Evolutionary conservation across 2,329 filamentous ascomycete genomes (phyloP), one percentile per base, ranked within the genome.

Genomic region (Aspergillus pseudoterreus): DNA sequence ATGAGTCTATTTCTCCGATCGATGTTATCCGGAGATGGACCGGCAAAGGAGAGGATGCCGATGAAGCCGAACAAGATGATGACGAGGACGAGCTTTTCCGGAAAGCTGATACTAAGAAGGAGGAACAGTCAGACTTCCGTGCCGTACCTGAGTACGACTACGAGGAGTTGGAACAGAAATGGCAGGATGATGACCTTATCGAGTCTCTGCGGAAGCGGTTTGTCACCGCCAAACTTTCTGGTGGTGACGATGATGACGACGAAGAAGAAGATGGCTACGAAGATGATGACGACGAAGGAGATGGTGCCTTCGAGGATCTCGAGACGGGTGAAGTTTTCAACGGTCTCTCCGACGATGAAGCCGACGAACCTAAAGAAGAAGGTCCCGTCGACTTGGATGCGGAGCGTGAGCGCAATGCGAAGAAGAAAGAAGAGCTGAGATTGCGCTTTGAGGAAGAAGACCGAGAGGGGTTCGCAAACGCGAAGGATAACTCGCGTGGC

Each of bases 381-480:
- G 62, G 55, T 2, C 59, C 67, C 11, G 63, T 69, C n/a, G 76
- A 79, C 44, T 78, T 97, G n/a, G 90, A 92, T 56, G 88, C 85
- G 3, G 94, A 99, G 73, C 87, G 94, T 60, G 90, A 90, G 61
- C 88, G 84, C 71, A 99, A 99, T 64, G 94, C 94, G 2, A 84
- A 85, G 58, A 82, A 89, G 58, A 99, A 99, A 71, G 94, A 96
- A 72, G 94, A 99, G 69, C 82, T 99, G 48, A 95, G 90, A 68
- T 78, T 95, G 47, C 85, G 95, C 1, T 99, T 99, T 66, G 94
- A 99, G 66, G 92, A 97, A 71, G 94, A 99, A 77, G 94, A 99
- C 67, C 83, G 90, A n/a, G 94, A 99, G 67, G 94, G 94, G 0
- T 92, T 96, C 68, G 73, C 66, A 6, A 84, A 88, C 63, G 95